Percentiles rank a stretch among this genome's conserved stretches.
These are phyloP conservation scores for Kazachstania psychrophila DNA, from an alignment of 805 yeast genomes.

Conservation along the genomic window DNA sequence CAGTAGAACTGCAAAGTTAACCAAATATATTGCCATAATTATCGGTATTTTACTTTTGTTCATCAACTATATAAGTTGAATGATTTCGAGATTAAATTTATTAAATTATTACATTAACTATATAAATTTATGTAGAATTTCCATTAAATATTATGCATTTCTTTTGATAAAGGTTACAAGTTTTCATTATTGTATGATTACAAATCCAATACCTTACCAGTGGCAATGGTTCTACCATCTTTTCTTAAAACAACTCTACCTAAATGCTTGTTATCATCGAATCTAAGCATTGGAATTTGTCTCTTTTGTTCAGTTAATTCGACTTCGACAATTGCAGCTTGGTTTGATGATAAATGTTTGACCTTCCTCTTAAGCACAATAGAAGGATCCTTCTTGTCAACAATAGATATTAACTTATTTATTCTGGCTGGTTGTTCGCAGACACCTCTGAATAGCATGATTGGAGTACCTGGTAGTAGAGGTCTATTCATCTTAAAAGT, in stretches of 20 bases:
- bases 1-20: constrained; percentile 48
- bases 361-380: constrained; percentile 91
- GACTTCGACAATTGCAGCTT: constrained; percentile 93
- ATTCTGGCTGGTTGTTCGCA: constrained; percentile 63
- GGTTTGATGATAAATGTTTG: constrained; percentile 84
- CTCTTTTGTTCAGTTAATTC: constrained; percentile 92
- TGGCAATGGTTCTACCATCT: constrained; percentile 95
- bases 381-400: constrained; percentile 76
- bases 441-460: constrained; percentile 69
- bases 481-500: constrained; percentile 67
- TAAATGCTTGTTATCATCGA: constrained; percentile 77
- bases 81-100: too few relatives aligned
- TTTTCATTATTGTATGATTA: constrained; percentile 9
- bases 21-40: constrained; percentile 45
- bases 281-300: constrained; percentile 85
- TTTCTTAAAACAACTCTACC: constrained; percentile 97
- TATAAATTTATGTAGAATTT: too few relatives aligned
- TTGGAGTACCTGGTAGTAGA: constrained; percentile 67
- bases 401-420: constrained; percentile 33
- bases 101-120: too few relatives aligned
- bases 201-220: constrained; percentile 79
- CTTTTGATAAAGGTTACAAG: not conserved
- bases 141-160: too few relatives aligned
- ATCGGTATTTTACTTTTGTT: constrained; percentile 49
- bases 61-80: constrained; percentile 39